Evolutionary conservation across 1,139 yeast species (phyloP).

Genomic region (Eremothecium gossypii): DNA sequence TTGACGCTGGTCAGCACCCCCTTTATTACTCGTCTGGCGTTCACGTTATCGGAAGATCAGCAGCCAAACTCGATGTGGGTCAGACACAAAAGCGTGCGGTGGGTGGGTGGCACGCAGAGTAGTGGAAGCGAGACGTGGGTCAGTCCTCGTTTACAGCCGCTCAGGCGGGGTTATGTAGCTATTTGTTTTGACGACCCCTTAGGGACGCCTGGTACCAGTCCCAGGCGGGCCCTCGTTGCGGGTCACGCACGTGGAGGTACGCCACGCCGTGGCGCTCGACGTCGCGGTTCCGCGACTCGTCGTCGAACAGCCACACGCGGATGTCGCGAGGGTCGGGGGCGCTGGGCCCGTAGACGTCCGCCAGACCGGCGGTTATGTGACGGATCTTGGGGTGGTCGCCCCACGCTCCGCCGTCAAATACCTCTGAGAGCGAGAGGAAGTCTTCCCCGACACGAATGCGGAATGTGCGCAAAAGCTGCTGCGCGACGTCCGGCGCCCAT

Average conservation of each 20-base stretch:
- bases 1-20: too few relatives aligned
- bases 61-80: not conserved
- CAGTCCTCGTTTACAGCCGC: not conserved
- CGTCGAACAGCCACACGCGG: slow-evolving; percentile 48
- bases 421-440: slow-evolving; percentile 17
- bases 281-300: slow-evolving; percentile 49
- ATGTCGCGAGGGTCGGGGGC: slow-evolving; percentile 4
- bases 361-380: slow-evolving; percentile 37
- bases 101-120: not conserved
- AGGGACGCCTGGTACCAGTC: slow-evolving; percentile 23
- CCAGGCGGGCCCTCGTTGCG: slow-evolving; percentile 29
- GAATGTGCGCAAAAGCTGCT: slow-evolving; percentile 38
- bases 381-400: slow-evolving; percentile 48
- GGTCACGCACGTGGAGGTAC: slow-evolving; percentile 33
- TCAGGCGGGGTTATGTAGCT: too few relatives aligned
- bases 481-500: slow-evolving; percentile 48
- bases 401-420: slow-evolving; percentile 48
- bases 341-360: slow-evolving; percentile 36
- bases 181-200: not conserved
- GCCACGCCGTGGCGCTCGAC: slow-evolving; percentile 44
- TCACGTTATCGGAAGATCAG: not conserved
- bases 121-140: not conserved
- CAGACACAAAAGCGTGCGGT: not conserved
- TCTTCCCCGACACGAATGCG: slow-evolving; percentile 32
- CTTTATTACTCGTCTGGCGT: too few relatives aligned